phyloP scores from a whole-genome alignment of 2,329 filamentous ascomycete genomes.

The Ceratocystis cubensis region DNA sequence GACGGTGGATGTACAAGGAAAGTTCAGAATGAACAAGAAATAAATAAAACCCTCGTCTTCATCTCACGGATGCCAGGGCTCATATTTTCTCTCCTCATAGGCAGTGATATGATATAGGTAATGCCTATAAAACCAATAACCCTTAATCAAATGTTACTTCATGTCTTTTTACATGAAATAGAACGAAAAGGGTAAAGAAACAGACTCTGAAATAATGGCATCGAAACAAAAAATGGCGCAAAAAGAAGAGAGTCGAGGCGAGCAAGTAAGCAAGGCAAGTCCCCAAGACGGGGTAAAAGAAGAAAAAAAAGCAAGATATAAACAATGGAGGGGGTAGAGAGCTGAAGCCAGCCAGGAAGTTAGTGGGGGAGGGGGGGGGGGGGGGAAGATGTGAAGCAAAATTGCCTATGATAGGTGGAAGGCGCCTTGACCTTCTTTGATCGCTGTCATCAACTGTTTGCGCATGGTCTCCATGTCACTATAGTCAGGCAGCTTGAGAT shows the following conservation, averaged over 20 bases:
- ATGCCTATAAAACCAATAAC: neutral
- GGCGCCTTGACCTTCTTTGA: conserved; percentile 89
- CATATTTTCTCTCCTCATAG: no score
- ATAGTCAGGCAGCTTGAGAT: conserved; percentile 95
- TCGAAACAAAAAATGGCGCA: neutral
- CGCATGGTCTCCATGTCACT: conserved; percentile 63
- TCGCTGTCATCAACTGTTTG: conserved; percentile 69
- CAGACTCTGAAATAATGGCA: neutral
- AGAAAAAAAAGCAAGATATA: neutral
- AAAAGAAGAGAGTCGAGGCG: neutral
- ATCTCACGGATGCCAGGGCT: no score
- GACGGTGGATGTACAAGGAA: neutral
- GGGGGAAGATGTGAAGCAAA: no score
- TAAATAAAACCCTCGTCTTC: no score
- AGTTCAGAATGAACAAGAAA: no score
- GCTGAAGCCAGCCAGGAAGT: neutral
- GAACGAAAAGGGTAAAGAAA: neutral
- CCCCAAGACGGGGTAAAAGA: neutral
- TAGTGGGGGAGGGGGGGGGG: neutral
- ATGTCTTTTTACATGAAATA: neutral
- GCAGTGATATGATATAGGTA: neutral
- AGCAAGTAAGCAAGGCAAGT: neutral
- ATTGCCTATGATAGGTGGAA: conserved; percentile 72
- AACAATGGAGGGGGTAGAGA: neutral
- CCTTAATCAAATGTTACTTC: neutral